Base-by-base conservation (phyloP, 768 basidiomycete genomes). In the Agaricus bisporus region DNA sequence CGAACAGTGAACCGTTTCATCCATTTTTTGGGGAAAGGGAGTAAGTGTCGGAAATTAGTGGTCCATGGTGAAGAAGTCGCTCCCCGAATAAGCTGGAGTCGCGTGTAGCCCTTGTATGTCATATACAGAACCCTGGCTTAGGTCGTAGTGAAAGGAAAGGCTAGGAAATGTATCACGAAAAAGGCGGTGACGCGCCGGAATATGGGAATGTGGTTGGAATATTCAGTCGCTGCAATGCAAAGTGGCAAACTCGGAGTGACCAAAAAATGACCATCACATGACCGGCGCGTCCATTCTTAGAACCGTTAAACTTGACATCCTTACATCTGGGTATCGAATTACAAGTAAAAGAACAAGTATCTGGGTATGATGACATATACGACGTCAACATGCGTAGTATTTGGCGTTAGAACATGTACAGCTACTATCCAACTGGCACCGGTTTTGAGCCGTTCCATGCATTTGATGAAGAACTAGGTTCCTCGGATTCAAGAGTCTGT, bases 401-500 rank as follows among this genome's bases (percentile, higher is more conserved):
- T 51, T 15, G 42, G 17, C 22, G 12, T 11, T 29, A 53, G 25
- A 32, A 39, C 36, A 18, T 44, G 28, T 35, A 42, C 3, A 25
- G 32, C 10, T 32, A 17, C 66, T 59, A 71, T 57, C 65, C 64
- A 41, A 63, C 64, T 46, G 68, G 59, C 12, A 68, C 63, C 25
- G 63, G 55, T 57, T 72, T 76, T 15, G 66, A 58, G 25, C 70
- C 69, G 61, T 68, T 73, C 78, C 78, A 79, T 41, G 73, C 73
- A 45, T 69, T 70, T 20, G 77, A 74, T 1, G 80, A 78, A 4
- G 82, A 78, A 63, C 80, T 86, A 1, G 88, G 80, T 63, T 91
- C 89, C 66, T 91, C 89, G 4, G 85, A 81, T 66, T 91, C 89
- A 57, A 91, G 75, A 2, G 88, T 89, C 90, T 91, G 48, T 20